phyloP scores from a whole-genome alignment of 2,329 filamentous ascomycete species.

The Penicillium sp. region DNA sequence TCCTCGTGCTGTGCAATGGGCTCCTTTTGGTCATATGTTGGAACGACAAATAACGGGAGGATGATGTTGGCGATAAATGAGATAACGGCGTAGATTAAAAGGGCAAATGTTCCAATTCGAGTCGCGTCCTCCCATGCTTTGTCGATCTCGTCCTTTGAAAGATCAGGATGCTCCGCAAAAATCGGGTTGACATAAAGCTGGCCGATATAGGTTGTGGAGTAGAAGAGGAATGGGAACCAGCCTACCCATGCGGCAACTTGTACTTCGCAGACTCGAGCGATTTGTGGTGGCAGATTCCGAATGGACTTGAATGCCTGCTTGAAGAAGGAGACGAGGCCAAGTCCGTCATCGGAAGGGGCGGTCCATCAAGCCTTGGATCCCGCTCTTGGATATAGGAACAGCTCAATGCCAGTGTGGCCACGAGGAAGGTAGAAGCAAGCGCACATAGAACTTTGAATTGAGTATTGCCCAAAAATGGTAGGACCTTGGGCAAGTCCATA shows the following conservation, averaged over 20 bases:
- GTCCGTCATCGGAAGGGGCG: conserved; percentile 55
- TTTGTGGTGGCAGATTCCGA: conserved; percentile 71
- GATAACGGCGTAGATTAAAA: conserved; percentile 81
- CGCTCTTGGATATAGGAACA: conserved; percentile 67
- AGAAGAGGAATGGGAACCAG: conserved; percentile 94
- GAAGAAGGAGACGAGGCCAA: conserved; percentile 74
- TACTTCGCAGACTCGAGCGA: conserved; percentile 72
- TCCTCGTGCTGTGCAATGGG: conserved; percentile 4
- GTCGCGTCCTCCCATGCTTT: conserved; percentile 78
- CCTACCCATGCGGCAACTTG: conserved; percentile 89
- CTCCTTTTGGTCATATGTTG: conserved; percentile 55
- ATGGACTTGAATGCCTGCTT: conserved; percentile 70
- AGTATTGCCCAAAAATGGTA: conserved; percentile 76
- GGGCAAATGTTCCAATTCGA: conserved; percentile 78
- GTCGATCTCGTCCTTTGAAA: conserved; percentile 71
- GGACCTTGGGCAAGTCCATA: conserved; percentile 64
- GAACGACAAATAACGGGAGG: conserved; percentile 78
- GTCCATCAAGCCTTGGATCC: conserved; percentile 69
- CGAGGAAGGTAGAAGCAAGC: conserved; percentile 71
- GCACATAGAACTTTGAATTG: conserved; percentile 92
- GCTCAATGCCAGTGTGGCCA: conserved; percentile 64
- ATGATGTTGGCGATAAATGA: conserved; percentile 77
- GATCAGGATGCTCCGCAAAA: conserved; percentile 69
- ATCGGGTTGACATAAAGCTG: conserved; percentile 86
- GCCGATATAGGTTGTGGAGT: conserved; percentile 88